Conservation (phyloP, 768 basidiomycete species). For the Kwoniella heveanensis region DNA sequence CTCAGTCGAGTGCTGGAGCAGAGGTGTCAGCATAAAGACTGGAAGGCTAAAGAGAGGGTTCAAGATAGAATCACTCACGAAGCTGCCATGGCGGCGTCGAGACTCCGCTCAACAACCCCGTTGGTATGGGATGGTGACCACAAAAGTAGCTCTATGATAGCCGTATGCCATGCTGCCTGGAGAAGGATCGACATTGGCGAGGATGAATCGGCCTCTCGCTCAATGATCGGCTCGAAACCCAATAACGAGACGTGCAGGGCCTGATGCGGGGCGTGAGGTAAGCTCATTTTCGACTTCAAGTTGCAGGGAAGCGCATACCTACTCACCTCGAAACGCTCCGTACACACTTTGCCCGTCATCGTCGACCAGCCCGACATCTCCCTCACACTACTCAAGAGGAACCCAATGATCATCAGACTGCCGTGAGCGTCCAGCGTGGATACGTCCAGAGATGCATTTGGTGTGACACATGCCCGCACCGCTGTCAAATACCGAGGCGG, state of each 20-base stretch:
- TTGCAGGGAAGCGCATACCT: slow-evolving; percentile 9
- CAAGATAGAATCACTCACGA: slow-evolving; percentile 26
- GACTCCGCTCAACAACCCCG: slow-evolving; percentile 40
- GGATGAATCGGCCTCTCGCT: background rate
- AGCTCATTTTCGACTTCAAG: too few species aligned
- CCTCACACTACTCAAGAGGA: slow-evolving; percentile 33
- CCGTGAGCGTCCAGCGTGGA: slow-evolving; percentile 14
- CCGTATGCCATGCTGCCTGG: slow-evolving; percentile 38
- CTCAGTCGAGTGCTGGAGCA: slow-evolving; percentile 22
- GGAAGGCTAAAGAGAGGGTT: background rate
- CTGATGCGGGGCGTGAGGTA: too few species aligned
- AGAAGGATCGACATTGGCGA: background rate
- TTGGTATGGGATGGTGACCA: slow-evolving; percentile 44
- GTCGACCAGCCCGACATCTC: slow-evolving; percentile 47
- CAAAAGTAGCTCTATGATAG: slow-evolving; percentile 40
- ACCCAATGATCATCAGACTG: slow-evolving; percentile 29
- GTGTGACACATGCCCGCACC: slow-evolving; percentile 19
- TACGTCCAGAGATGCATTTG: background rate
- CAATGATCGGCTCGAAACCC: slow-evolving; percentile 6
- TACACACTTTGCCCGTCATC: slow-evolving; percentile 38
- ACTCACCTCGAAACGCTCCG: slow-evolving; percentile 43
- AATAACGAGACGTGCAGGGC: too few species aligned
- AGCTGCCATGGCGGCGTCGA: slow-evolving; percentile 47
- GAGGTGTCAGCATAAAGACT: background rate
- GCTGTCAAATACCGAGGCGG: slow-evolving; percentile 28